These are phyloP conservation scores for Euphorbia schlechtendalii DNA, from an alignment of 441 rosid genomes.

Conservation along the genomic window DNA sequence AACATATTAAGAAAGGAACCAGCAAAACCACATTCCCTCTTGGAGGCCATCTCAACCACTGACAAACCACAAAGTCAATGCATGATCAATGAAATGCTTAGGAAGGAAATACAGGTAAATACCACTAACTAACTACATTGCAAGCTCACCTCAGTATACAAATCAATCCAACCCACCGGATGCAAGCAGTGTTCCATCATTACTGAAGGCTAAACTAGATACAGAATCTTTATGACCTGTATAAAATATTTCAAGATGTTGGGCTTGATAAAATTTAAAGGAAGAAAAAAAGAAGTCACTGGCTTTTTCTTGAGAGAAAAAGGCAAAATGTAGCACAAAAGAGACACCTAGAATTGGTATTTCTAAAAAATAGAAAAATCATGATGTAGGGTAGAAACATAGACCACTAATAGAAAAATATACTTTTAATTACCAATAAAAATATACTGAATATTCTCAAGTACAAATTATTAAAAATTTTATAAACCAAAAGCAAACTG, in stretches of 20 bases:
- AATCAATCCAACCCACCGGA: slow-evolving; percentile 71
- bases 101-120: background rate
- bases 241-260: slow-evolving; percentile 8
- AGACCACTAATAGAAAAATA: no score
- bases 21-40: slow-evolving; percentile 71
- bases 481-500: background rate
- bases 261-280: slow-evolving; percentile 9
- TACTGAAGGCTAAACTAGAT: slow-evolving; percentile 63
- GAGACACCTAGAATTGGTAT: background rate
- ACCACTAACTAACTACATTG: background rate
- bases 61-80: slow-evolving; percentile 17
- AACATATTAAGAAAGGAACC: slow-evolving; percentile 71
- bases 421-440: no score
- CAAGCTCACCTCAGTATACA: slow-evolving; percentile 54
- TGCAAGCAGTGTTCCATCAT: slow-evolving; percentile 65
- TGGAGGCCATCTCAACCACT: slow-evolving; percentile 98
- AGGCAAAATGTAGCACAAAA: background rate
- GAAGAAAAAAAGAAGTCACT: slow-evolving; percentile 6
- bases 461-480: background rate
- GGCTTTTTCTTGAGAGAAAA: background rate
- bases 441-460: background rate
- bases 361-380: background rate
- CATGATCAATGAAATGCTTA: background rate
- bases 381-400: background rate
- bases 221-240: slow-evolving; percentile 84